Base-by-base conservation (phyloP, 108 stramenopile genomes). In the Cyclotella sp. region DNA sequence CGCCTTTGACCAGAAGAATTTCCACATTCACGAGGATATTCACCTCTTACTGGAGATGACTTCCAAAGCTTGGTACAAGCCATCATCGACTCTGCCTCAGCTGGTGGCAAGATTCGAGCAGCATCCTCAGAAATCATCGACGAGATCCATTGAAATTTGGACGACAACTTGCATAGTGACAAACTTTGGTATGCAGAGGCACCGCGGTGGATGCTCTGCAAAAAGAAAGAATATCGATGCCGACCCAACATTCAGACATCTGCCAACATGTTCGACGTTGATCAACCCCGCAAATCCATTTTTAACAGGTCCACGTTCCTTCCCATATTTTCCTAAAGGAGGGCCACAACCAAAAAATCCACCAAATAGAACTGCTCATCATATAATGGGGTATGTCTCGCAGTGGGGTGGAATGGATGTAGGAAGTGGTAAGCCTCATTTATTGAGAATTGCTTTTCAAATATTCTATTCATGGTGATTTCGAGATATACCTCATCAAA, bases 391-490 rank as follows among this genome's bases (percentile, higher is more conserved):
- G 10, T 87, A 86, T 66, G 93, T 93, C 0, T 69, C 82, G 14
- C 71, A 77, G 62, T 93, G 93, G 93, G 90, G 90, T 19, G 89
- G 93, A n/a, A 93, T 93, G 90, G 93, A 93, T 47, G 89, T 90
- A 9, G 88, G 89, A 9, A 67, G 64, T 9, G 89, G 91, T 75
- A 44, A 55, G 70, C 61, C 6, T 16, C 47, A 49, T 16, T n/a
- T 7, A 49, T 49, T 49, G 18, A 45, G 9, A 12, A 13, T 49
- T n/a, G n/a, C 34, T 5, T 5, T 34, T 34, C 6, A 6, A 34
- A 2, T 5, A 6, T 34, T n/a, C 47, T 49, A 49, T 49, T 16
- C 3, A 49, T 42, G 24, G 4, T 29, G 3, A 26, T 4, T 40
- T 42, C 7, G 13, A 4, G 26, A 22, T 14, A 3, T 28, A 58